Evolutionary conservation across 2,329 filamentous ascomycete genomes (phyloP), one percentile per base, ranked within the genome.

Genomic region (Penicillium sp.): DNA sequence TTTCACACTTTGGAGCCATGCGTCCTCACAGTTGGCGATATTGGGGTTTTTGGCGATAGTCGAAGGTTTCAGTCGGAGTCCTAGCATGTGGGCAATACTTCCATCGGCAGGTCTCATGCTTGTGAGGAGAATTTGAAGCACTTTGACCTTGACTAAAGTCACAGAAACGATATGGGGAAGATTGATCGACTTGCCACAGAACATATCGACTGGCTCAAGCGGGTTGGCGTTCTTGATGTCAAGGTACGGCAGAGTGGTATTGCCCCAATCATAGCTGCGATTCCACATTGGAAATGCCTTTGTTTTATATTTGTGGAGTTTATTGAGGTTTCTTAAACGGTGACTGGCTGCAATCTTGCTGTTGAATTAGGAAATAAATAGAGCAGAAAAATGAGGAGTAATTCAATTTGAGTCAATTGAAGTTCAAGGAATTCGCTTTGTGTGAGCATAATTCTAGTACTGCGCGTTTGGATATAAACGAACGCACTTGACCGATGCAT

Each of bases 151-250:
- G 10, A 45, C 11, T 8, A 78, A 60, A 4, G 63, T 67, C n/a
- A 75, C 15, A 1, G 68, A 61, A 15, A 69, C 60, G 8, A 53
- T 66, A 40, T 44, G 31, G 11, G 40, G 9, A 21, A 52, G 29
- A 38, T 36, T 11, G 4, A 27, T 16, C 21, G 10, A 9, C 15
- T 6, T 11, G 9, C 50, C 63, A 7, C 72, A 31, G 33, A 68
- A 61, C 21, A 55, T 46, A 11, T 65, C 59, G 10, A 68, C 46
- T 2, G 62, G 44, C 63, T 82, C 80, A 19, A 83, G 70, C 0
- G 68, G 68, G 61, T 82, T 72, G 10, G 74, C 77, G 10, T 68
- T 63, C 27, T 70, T 72, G 41, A 76, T 51, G 54, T 79, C 63
- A 4, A 79, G 68, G 56, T 67, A 76, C 13, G 74, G 72, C 16